These are phyloP conservation scores for Globisporangium paroecandrum DNA, from an alignment of 352 stramenopile species.

Conservation along the genomic window DNA sequence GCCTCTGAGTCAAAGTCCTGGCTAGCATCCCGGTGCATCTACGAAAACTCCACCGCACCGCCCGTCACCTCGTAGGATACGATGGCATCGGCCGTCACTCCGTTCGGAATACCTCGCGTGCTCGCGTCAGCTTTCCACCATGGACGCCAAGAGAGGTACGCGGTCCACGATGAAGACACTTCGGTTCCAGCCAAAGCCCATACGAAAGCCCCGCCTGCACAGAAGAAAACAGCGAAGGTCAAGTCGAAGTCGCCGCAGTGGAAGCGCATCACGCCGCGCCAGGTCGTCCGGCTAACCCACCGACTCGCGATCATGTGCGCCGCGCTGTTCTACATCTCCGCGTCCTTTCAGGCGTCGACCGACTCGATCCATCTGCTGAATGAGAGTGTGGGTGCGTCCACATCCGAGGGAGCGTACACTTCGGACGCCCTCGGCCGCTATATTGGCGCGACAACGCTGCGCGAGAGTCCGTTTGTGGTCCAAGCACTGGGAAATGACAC, in stretches of 20 bases:
- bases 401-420: background rate
- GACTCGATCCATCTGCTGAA: background rate
- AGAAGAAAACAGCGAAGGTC: background rate
- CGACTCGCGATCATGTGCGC: slow-evolving; percentile 9
- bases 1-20: background rate
- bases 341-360: background rate
- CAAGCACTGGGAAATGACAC: slow-evolving; percentile 16
- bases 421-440: background rate
- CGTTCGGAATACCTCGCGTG: background rate
- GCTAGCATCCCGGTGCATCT: background rate
- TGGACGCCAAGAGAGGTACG: background rate
- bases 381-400: background rate
- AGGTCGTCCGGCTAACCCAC: background rate
- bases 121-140: background rate
- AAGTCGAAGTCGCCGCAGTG: background rate
- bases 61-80: background rate
- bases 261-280: background rate
- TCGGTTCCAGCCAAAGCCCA: background rate
- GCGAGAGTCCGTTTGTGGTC: slow-evolving; percentile 16
- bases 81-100: background rate
- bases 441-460: slow-evolving; percentile 13
- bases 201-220: background rate
- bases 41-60: background rate
- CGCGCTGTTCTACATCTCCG: slow-evolving; percentile 4
- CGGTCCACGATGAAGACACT: background rate